phyloP scores from a whole-genome alignment of 129 eudicot species.

The Pittosporum tobira region DNA sequence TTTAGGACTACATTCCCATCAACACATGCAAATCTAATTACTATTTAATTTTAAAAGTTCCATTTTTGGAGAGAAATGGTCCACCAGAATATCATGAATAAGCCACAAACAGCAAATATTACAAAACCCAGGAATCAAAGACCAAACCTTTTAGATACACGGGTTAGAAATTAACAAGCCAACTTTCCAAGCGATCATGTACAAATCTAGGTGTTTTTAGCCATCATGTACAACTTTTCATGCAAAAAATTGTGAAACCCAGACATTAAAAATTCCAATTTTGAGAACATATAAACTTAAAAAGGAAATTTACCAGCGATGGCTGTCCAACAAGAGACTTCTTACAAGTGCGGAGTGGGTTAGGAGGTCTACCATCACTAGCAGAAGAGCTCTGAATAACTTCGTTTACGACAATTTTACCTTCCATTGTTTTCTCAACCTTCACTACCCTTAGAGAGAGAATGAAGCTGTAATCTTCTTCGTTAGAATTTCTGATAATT shows the following conservation, averaged over 20 bases:
- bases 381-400: conserved; percentile 33
- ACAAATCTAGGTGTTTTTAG: too few species aligned
- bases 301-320: conserved; percentile 46
- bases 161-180: too few species aligned
- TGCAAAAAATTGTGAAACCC: too few species aligned
- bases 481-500: conserved; percentile 5
- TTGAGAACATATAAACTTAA: background rate
- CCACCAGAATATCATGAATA: background rate
- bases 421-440: conserved; percentile 54
- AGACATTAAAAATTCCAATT: background rate
- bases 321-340: conserved; percentile 65
- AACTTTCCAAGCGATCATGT: too few species aligned
- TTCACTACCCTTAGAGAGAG: conserved; percentile 20
- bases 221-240: too few species aligned
- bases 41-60: background rate
- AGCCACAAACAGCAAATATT: background rate
- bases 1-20: background rate
- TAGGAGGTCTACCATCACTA: conserved; percentile 59
- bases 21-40: background rate
- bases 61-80: too few species aligned
- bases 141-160: too few species aligned
- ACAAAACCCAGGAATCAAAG: background rate
- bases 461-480: background rate
- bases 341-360: conserved; percentile 30
- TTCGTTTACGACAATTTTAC: conserved; percentile 24